phyloP scores from a whole-genome alignment of 2,329 filamentous ascomycete genomes.

The Pestalotiopsis sp. region DNA sequence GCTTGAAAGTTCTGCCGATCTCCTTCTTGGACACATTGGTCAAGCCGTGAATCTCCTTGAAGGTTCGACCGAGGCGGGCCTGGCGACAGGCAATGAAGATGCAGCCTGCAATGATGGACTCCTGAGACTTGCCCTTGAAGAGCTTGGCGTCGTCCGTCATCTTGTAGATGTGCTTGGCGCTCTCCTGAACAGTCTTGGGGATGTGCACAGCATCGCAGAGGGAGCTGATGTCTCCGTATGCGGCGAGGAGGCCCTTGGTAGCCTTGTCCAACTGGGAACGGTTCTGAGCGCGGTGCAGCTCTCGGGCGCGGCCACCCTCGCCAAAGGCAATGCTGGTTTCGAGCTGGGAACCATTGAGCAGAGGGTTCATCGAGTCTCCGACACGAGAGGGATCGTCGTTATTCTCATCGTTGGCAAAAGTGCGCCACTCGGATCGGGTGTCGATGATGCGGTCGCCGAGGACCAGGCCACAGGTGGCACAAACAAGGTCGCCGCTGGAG shows the following conservation, averaged over 20 bases:
- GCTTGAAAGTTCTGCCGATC: conserved; percentile 94
- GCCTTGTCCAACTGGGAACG: conserved; percentile 80
- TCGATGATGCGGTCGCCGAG: conserved; percentile 91
- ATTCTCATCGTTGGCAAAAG: conserved; percentile 96
- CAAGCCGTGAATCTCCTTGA: conserved; percentile 90
- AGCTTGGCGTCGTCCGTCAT: conserved; percentile 88
- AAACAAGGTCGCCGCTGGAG: conserved; percentile 90
- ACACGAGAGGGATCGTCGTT: conserved; percentile 98
- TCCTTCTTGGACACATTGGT: conserved; percentile 97
- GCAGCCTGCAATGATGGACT: conserved; percentile 92
- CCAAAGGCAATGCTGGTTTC: conserved; percentile 86
- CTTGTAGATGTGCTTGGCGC: conserved; percentile 94
- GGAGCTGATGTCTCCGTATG: conserved; percentile 86
- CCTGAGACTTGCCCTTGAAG: conserved; percentile 94
- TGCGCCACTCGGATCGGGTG: conserved; percentile 96
- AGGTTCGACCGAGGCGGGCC: conserved; percentile 83
- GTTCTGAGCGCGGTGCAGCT: conserved; percentile 72
- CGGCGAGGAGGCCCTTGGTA: conserved; percentile 78
- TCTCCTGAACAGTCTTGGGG: conserved; percentile 79
- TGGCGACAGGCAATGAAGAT: conserved; percentile 98
- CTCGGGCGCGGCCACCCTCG: conserved; percentile 67
- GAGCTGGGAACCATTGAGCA: conserved; percentile 88
- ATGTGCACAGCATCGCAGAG: conserved; percentile 86
- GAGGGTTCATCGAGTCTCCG: conserved; percentile 87
- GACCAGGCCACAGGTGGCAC: conserved; percentile 87